Conservation (phyloP, 2,329 filamentous ascomycete genomes). For the Calonectria hawksworthii region DNA sequence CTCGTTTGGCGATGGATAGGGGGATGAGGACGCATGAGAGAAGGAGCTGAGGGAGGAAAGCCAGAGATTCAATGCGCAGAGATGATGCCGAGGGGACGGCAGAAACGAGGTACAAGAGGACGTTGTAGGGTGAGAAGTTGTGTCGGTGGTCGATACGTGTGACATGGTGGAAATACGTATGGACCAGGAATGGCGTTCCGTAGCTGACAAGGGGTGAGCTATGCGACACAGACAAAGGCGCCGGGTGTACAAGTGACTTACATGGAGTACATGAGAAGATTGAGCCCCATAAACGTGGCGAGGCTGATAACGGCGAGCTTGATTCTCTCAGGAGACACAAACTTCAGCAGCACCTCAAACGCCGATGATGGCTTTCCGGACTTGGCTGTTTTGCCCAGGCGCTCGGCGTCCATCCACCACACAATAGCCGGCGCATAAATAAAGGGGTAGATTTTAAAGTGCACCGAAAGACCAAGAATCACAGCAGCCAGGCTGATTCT, state of each 20-base stretch:
- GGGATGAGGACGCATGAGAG: slow-evolving; percentile 85
- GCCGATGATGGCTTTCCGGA: slow-evolving; percentile 33
- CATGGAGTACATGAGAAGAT: slow-evolving; percentile 82
- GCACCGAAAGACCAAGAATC: slow-evolving; percentile 86
- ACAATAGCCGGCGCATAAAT: slow-evolving; percentile 88
- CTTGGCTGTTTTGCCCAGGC: slow-evolving; percentile 47
- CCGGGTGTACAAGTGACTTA: slow-evolving; percentile 57
- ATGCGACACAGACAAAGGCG: neutral
- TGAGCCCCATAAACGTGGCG: slow-evolving; percentile 79
- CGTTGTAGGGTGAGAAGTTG: slow-evolving; percentile 98
- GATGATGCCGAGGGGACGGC: slow-evolving; percentile 62
- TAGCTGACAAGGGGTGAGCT: slow-evolving; percentile 67
- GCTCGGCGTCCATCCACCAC: slow-evolving; percentile 81
- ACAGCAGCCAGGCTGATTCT: slow-evolving; percentile 77
- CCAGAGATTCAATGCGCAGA: slow-evolving; percentile 78
- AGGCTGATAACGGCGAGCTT: slow-evolving; percentile 75
- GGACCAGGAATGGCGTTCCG: slow-evolving; percentile 83
- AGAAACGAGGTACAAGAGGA: slow-evolving; percentile 88
- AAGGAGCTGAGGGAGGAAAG: slow-evolving; percentile 89
- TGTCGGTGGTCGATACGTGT: slow-evolving; percentile 95
- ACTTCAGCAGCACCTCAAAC: slow-evolving; percentile 50
- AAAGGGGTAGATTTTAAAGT: slow-evolving; percentile 99
- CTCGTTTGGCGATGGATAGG: slow-evolving; percentile 81
- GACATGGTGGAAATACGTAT: slow-evolving; percentile 95
- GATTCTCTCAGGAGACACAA: slow-evolving; percentile 69